These are phyloP conservation scores for Dichotomocladium elegans DNA, from an alignment of 371 early-diverging fungal species.

Conservation along the genomic window DNA sequence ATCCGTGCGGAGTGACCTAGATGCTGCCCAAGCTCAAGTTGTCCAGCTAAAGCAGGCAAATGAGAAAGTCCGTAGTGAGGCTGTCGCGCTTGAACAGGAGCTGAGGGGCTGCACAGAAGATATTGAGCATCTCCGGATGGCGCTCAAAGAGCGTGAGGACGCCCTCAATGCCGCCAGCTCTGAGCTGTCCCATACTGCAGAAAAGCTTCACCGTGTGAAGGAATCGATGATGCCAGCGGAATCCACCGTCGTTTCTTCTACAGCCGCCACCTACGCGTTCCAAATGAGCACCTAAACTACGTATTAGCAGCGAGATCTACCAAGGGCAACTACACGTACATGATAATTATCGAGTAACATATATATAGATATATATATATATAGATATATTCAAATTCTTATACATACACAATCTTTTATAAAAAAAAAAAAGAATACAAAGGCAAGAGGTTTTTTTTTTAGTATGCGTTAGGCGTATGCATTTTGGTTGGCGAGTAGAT, in stretches of 20 bases:
- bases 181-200: conserved; percentile 51
- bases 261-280: neutral
- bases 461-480: conserved; percentile 1
- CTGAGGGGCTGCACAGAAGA: conserved; percentile 51
- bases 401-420: too few species aligned
- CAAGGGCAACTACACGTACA: too few species aligned
- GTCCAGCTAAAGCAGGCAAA: conserved; percentile 53
- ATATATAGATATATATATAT: too few species aligned
- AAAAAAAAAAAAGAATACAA: neutral
- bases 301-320: neutral
- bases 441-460: too few species aligned
- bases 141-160: conserved; percentile 47
- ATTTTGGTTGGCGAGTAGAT: conserved; percentile 6
- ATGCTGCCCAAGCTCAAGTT: conserved; percentile 50
- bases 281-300: neutral
- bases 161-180: conserved; percentile 38
- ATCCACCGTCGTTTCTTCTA: neutral
- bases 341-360: too few species aligned
- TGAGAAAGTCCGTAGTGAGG: conserved; percentile 50
- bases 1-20: conserved; percentile 14
- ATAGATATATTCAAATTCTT: too few species aligned
- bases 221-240: too few species aligned
- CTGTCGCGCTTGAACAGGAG: conserved; percentile 41
- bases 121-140: conserved; percentile 33
- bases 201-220: conserved; percentile 53